phyloP scores from a whole-genome alignment of 352 stramenopile species.

The Pythium graminicola region DNA sequence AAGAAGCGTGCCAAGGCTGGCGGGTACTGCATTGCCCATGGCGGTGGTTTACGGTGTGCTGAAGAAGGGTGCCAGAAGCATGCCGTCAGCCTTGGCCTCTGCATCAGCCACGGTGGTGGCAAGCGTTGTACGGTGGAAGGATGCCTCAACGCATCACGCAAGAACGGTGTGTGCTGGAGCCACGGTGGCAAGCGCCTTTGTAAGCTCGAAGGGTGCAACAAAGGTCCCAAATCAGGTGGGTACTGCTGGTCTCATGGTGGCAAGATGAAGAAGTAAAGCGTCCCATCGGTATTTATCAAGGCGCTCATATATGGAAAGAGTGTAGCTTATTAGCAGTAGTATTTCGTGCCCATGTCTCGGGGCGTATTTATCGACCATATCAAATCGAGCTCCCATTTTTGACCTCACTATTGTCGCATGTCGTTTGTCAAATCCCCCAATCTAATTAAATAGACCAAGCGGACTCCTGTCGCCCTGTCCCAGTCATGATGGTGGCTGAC shows the following conservation, averaged over 20 bases:
- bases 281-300: constrained; percentile 21
- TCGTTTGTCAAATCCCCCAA: no score
- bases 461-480: no score
- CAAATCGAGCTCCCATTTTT: constrained; percentile 5
- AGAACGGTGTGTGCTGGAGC: constrained; percentile 78
- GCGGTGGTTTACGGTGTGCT: constrained; percentile 69
- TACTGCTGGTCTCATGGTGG: constrained; percentile 81
- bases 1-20: constrained; percentile 76
- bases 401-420: neutral
- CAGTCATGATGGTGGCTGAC: neutral
- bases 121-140: constrained; percentile 69
- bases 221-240: constrained; percentile 70
- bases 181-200: constrained; percentile 77
- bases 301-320: neutral
- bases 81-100: constrained; percentile 74
- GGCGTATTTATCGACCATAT: constrained; percentile 15
- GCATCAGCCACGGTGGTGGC: constrained; percentile 78
- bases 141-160: constrained; percentile 71
- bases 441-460: no score
- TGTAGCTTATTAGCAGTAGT: constrained; percentile 8
- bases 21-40: constrained; percentile 75
- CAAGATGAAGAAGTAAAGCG: constrained; percentile 74
- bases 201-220: constrained; percentile 74
- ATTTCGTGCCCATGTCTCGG: neutral
- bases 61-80: constrained; percentile 70